A percentile compares a stretch with the other conserved stretches of the same genome.
phyloP scores from a whole-genome alignment of 352 stramenopile species.

The Pythium dissimile region DNA sequence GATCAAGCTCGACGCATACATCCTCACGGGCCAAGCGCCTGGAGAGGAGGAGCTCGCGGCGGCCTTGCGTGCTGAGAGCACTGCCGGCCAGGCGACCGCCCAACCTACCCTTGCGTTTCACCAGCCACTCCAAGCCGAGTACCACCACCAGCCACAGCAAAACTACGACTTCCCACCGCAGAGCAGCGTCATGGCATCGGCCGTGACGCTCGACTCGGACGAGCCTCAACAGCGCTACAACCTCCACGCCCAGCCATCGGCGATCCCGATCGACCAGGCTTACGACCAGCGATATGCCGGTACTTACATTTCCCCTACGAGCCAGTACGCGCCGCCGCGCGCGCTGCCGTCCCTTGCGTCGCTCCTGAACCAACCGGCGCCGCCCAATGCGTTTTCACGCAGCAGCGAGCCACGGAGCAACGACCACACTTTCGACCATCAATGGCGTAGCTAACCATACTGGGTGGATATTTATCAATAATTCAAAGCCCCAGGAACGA shows the following conservation, averaged over 20 bases:
- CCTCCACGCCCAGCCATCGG: background rate
- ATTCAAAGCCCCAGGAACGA: too few species aligned
- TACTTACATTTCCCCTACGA: slow-evolving; percentile 1
- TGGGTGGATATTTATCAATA: slow-evolving; percentile 1
- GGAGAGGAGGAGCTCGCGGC: slow-evolving; percentile 17
- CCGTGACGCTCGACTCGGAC: slow-evolving; percentile 11
- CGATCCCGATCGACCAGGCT: background rate
- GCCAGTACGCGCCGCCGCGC: slow-evolving; percentile 2
- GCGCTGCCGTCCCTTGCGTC: slow-evolving; percentile 16
- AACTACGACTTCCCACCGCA: slow-evolving; percentile 7
- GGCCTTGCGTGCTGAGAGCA: background rate
- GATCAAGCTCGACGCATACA: slow-evolving; percentile 57
- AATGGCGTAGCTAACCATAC: background rate
- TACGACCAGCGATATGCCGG: slow-evolving; percentile 15
- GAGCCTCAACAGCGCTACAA: slow-evolving; percentile 8
- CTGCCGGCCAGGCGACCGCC: background rate
- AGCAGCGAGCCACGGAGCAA: background rate
- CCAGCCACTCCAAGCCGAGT: background rate
- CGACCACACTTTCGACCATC: slow-evolving; percentile 1
- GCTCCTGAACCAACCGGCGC: slow-evolving; percentile 10
- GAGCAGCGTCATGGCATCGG: slow-evolving; percentile 14
- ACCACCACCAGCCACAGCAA: background rate
- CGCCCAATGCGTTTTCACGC: background rate
- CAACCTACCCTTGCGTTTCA: background rate
- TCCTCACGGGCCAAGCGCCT: slow-evolving; percentile 41